phyloP scores from a whole-genome alignment of 305 asterid genomes.

The Rubia tinctorum region DNA sequence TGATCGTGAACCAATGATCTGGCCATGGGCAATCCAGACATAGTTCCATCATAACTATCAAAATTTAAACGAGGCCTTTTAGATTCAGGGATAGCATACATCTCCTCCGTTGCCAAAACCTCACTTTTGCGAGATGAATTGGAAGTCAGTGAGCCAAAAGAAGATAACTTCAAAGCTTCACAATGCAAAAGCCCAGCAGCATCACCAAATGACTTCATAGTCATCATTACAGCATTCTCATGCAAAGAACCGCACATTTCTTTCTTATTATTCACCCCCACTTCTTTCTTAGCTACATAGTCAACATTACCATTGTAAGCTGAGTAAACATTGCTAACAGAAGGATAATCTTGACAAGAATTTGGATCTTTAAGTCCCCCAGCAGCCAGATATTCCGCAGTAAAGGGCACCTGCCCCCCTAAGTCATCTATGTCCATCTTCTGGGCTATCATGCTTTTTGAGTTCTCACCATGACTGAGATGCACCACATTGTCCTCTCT shows the following conservation, averaged over 20 bases:
- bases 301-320: slow-evolving; percentile 21
- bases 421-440: slow-evolving; percentile 26
- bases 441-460: slow-evolving; percentile 23
- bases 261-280: slow-evolving; percentile 25
- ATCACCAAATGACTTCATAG: slow-evolving; percentile 33
- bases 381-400: slow-evolving; percentile 8
- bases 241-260: slow-evolving; percentile 28
- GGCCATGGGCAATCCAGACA: slow-evolving; percentile 27
- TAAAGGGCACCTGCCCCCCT: slow-evolving; percentile 15
- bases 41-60: slow-evolving; percentile 29
- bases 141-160: slow-evolving; percentile 13
- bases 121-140: slow-evolving; percentile 25
- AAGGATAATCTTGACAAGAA: slow-evolving; percentile 25
- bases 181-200: slow-evolving; percentile 25
- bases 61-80: slow-evolving; percentile 31
- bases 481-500: slow-evolving; percentile 29
- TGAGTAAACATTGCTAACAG: slow-evolving; percentile 27
- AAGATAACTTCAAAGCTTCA: slow-evolving; percentile 19
- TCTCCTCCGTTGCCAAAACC: slow-evolving; percentile 31
- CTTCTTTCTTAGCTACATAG: slow-evolving; percentile 21
- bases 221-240: slow-evolving; percentile 2
- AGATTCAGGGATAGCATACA: slow-evolving; percentile 29
- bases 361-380: slow-evolving; percentile 20
- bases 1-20: slow-evolving; percentile 30
- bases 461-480: slow-evolving; percentile 20